These are phyloP conservation scores for Yarrowia divulgata DNA, from an alignment of 805 yeast genomes.

Conservation along the genomic window DNA sequence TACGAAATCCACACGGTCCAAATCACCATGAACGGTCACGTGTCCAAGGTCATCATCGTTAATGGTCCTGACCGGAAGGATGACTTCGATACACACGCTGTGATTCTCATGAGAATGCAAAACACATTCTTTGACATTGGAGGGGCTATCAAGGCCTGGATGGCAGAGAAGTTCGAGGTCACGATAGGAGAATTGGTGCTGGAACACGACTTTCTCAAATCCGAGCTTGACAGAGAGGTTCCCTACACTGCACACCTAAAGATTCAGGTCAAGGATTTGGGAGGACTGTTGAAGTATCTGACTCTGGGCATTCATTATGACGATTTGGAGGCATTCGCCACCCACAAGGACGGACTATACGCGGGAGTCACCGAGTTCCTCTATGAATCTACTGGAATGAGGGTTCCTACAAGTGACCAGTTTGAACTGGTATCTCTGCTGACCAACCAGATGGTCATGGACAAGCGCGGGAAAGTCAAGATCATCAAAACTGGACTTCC, in stretches of 20 bases:
- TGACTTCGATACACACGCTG: slow-evolving; percentile 15
- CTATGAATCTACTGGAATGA: slow-evolving; percentile 21
- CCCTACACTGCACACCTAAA: slow-evolving; percentile 7
- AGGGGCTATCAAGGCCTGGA: not conserved
- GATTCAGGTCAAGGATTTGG: slow-evolving; percentile 16
- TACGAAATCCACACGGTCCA: slow-evolving; percentile 14
- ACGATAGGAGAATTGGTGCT: slow-evolving; percentile 9
- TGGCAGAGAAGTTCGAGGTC: slow-evolving; percentile 6
- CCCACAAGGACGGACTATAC: slow-evolving; percentile 5
- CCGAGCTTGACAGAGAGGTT: slow-evolving; percentile 16
- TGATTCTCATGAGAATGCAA: slow-evolving; percentile 37
- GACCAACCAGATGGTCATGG: slow-evolving; percentile 18
- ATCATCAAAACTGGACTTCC: slow-evolving; percentile 12
- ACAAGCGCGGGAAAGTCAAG: slow-evolving; percentile 18
- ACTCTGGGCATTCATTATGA: slow-evolving; percentile 20
- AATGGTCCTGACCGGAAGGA: slow-evolving; percentile 21
- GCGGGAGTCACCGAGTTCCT: slow-evolving; percentile 25
- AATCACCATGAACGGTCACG: slow-evolving; percentile 5
- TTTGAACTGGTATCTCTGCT: slow-evolving; percentile 25
- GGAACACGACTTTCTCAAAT: slow-evolving; percentile 2
- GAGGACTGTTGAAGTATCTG: slow-evolving; percentile 11
- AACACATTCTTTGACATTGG: slow-evolving; percentile 24
- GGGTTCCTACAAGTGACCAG: slow-evolving; percentile 4
- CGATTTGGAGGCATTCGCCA: slow-evolving; percentile 5
- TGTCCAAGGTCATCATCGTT: slow-evolving; percentile 25